These are phyloP conservation scores for Pleurotus tuber-regium DNA, from an alignment of 768 basidiomycete species.

Conservation along the genomic window DNA sequence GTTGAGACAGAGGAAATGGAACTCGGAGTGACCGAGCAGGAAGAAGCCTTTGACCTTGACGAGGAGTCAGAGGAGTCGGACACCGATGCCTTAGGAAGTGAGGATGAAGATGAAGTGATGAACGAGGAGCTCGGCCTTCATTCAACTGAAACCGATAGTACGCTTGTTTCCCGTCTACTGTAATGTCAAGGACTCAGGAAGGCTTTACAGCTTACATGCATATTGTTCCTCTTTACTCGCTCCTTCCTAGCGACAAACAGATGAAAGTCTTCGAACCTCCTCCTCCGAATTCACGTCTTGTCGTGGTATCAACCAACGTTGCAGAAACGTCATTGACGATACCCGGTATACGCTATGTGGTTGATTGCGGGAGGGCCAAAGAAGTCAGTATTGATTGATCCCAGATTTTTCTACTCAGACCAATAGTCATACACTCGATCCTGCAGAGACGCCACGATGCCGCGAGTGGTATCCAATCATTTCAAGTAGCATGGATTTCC, in stretches of 20 bases:
- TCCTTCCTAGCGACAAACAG: slow-evolving; percentile 90
- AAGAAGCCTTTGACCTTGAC: slow-evolving; percentile 62
- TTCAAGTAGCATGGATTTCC: slow-evolving; percentile 90
- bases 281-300: slow-evolving; percentile 77
- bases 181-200: slow-evolving; percentile 10
- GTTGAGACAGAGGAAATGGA: slow-evolving; percentile 42
- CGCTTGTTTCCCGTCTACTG: slow-evolving; percentile 17
- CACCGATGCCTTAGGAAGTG: slow-evolving; percentile 72
- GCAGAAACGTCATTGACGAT: slow-evolving; percentile 98
- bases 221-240: slow-evolving; percentile 89
- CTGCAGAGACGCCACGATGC: slow-evolving; percentile 79
- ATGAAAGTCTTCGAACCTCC: slow-evolving; percentile 90
- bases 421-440: background rate
- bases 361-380: slow-evolving; percentile 94
- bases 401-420: background rate
- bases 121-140: slow-evolving; percentile 58
- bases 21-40: slow-evolving; percentile 15
- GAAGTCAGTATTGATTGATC: slow-evolving; percentile 49
- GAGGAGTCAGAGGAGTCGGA: slow-evolving; percentile 60
- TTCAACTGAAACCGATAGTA: slow-evolving; percentile 67
- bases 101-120: slow-evolving; percentile 53
- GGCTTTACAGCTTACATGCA: slow-evolving; percentile 78
- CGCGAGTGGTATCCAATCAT: slow-evolving; percentile 82
- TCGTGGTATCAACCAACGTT: slow-evolving; percentile 94
- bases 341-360: slow-evolving; percentile 96